Percentiles rank a stretch among this genome's conserved stretches.
phyloP scores from a whole-genome alignment of 164 flowering plant genomes.

The Magnolia kwangsiensis region DNA sequence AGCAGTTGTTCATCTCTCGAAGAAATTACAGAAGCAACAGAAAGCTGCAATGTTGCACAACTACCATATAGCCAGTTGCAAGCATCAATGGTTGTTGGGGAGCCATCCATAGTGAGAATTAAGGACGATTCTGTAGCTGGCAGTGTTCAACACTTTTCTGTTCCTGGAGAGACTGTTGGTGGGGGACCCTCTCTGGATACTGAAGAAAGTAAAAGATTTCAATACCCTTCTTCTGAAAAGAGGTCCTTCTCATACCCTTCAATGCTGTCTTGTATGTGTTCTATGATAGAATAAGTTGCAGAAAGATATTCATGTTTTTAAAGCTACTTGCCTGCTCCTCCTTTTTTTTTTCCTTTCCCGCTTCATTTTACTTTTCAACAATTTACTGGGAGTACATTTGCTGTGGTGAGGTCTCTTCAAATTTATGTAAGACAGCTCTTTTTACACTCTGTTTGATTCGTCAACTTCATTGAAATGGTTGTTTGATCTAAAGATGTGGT shows the following conservation, averaged over 20 bases:
- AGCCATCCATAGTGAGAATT: background rate
- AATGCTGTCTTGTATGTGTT: too few relatives aligned
- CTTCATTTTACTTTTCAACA: too few relatives aligned
- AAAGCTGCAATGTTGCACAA: slow-evolving; percentile 6
- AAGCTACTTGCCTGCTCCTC: background rate
- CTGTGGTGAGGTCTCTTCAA: background rate
- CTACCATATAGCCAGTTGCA: background rate
- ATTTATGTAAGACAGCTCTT: background rate
- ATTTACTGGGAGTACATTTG: background rate
- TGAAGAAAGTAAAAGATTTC: background rate
- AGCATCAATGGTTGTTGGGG: background rate
- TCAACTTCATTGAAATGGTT: too few relatives aligned
- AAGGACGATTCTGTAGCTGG: background rate
- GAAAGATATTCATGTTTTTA: background rate
- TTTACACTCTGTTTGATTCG: too few relatives aligned
- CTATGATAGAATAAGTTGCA: background rate
- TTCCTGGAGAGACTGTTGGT: background rate
- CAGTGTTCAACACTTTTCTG: background rate
- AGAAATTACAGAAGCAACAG: background rate
- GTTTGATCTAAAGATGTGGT: too few relatives aligned
- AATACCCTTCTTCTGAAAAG: background rate
- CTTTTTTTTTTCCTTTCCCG: too few relatives aligned
- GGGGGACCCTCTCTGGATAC: background rate
- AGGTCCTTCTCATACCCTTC: background rate
- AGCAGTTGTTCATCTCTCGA: background rate